Percentiles rank a stretch among this genome's conserved stretches.
Conservation (phyloP, 139 green algal genomes). For the Astrephomene gubernaculifera region DNA sequence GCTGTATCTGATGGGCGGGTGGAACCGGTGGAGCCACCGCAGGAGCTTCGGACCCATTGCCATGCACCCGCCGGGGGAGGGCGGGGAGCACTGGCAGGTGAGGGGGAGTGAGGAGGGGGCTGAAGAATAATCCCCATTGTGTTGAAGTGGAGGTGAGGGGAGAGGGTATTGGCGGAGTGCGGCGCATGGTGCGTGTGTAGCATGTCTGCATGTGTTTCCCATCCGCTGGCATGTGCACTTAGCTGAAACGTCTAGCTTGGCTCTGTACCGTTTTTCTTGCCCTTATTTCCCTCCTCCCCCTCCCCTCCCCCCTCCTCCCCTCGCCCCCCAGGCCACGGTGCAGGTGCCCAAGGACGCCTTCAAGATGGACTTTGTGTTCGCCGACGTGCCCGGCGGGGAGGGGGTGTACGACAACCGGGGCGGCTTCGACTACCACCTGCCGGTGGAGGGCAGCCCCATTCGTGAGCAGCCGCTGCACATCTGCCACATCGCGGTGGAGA, state of each 20-base stretch:
- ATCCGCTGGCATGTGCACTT: no score
- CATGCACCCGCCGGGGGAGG: constrained; percentile 67
- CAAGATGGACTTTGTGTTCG: constrained; percentile 95
- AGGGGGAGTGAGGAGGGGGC: neutral
- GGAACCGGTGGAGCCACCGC: constrained; percentile 88
- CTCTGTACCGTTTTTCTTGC: no score
- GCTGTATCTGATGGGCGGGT: constrained; percentile 87
- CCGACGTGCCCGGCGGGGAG: constrained; percentile 72
- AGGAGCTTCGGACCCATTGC: constrained; percentile 64
- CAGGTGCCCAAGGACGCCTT: constrained; percentile 88
- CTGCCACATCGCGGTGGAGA: constrained; percentile 96
- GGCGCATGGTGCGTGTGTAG: no score
- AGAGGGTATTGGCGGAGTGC: no score
- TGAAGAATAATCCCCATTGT: no score
- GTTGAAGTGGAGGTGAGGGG: no score
- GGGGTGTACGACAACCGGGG: constrained; percentile 93
- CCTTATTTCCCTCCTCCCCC: neutral
- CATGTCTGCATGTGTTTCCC: no score
- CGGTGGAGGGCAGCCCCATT: constrained; percentile 70
- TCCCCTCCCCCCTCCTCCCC: neutral
- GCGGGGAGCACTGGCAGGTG: constrained; percentile 63
- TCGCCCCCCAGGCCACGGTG: constrained; percentile 50
- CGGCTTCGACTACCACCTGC: constrained; percentile 97
- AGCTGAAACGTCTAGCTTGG: no score
- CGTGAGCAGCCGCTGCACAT: constrained; percentile 77